Base-by-base conservation (phyloP, 768 basidiomycete genomes). In the Tulasnella sp. region DNA sequence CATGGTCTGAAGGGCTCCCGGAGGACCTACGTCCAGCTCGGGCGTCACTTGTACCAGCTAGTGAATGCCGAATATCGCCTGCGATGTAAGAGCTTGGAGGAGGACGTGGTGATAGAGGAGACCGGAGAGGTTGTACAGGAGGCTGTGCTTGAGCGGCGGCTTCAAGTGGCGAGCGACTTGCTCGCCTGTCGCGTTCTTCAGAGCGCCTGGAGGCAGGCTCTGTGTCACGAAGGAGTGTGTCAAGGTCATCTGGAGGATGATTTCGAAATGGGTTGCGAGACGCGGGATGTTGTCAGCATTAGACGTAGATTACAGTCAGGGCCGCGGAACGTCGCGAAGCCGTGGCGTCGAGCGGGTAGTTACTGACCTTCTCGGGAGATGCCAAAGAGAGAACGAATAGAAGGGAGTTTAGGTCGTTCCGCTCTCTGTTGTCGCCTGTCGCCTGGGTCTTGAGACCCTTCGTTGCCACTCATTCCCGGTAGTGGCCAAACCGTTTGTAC, bases 301-400 rank as follows among this genome's bases (percentile, higher is more conserved):
- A 75, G 48, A 44, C n/a, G 28, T 18, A 75, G 74, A 75, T 75
- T 50, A 31, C 28, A 60, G n/a, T 44, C 77, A 76, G 42, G 34
- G 54, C 54, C 46, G 76, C 76, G 76, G 54, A 34, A 46, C n/a
- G 20, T 76, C 76, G 42, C 46, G 46, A 76, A 76, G 76, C 46
- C 42, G 22, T 48, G 48, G 34, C 46, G 46, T 46, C 28, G 48
- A 24, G 54, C 34, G 6, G 77, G 24, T 28, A 31, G 37, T 28
- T 75, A 48, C 79, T 75, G 44, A 80, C 79, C 79, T 75, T 80
- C 79, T 72, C 79, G 72, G 44, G 42, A 48, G 72, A 80, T 28
- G n/a, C 79, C 79, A 74, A 80, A 80, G 42, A 80, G 72, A 28
- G 79, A 80, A n/a, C 72, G 72, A 42, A 80, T 80, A 48, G 79